Evolutionary conservation across 1,139 yeast species (phyloP).

Genomic region (Suhomyces bokatorum): DNA sequence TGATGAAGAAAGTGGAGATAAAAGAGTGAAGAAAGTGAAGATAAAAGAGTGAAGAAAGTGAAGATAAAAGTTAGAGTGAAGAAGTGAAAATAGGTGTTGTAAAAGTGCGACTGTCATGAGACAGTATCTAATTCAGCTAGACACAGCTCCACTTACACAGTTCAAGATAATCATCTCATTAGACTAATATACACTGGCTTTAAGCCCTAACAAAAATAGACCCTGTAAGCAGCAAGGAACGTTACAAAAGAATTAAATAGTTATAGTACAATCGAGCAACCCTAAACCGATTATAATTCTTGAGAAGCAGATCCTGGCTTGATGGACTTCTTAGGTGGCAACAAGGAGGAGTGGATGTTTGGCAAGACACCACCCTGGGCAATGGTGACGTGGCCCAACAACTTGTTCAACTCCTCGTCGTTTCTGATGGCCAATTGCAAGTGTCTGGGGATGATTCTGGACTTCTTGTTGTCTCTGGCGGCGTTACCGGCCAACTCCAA

Average conservation of each 20-base stretch:
- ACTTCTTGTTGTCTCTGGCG: slow-evolving; percentile 58
- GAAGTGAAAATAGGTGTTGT: too few species aligned
- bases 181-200: slow-evolving; percentile 21
- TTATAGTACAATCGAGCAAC: slow-evolving; percentile 13
- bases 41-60: too few species aligned
- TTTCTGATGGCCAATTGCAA: slow-evolving; percentile 56
- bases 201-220: slow-evolving; percentile 11
- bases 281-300: slow-evolving; percentile 58
- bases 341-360: slow-evolving; percentile 92
- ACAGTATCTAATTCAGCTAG: too few species aligned
- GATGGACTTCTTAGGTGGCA: slow-evolving; percentile 84
- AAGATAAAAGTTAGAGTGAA: too few species aligned
- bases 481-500: slow-evolving; percentile 60
- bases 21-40: too few species aligned
- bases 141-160: too few species aligned
- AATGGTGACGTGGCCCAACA: slow-evolving; percentile 88
- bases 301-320: slow-evolving; percentile 78
- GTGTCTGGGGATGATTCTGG: slow-evolving; percentile 58
- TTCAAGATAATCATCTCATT: slow-evolving; percentile 17
- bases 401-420: slow-evolving; percentile 55
- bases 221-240: slow-evolving; percentile 7
- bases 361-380: slow-evolving; percentile 99
- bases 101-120: slow-evolving; percentile 2
- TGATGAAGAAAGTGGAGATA: too few species aligned
- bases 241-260: slow-evolving; percentile 15